phyloP scores from a whole-genome alignment of 805 yeast genomes.

The Myxozyma vanderwaltii region DNA sequence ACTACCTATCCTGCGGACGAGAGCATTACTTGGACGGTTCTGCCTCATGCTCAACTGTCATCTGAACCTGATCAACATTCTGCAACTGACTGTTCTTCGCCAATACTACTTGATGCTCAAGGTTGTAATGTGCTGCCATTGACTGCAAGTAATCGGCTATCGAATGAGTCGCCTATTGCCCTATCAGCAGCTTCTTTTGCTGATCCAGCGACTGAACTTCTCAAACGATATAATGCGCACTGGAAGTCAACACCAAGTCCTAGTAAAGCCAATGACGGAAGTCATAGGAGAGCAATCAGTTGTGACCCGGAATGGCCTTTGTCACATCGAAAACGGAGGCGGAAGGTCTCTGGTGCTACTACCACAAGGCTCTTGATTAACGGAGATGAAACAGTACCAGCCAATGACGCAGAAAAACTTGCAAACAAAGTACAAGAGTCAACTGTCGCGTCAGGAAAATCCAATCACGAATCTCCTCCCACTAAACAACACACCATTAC shows the following conservation, averaged over 20 bases:
- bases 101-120: background rate
- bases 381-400: background rate
- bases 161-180: background rate
- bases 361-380: too few species aligned
- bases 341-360: background rate
- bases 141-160: background rate
- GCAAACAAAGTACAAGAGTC: too few species aligned
- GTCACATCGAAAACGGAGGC: conserved; percentile 7
- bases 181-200: background rate
- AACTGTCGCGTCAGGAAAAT: too few species aligned
- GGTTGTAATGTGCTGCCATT: background rate
- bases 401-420: background rate
- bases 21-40: conserved; percentile 18
- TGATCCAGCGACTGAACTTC: conserved; percentile 29
- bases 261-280: background rate
- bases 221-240: conserved; percentile 21
- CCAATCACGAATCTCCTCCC: too few species aligned
- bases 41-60: conserved; percentile 17
- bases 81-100: background rate
- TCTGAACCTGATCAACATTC: conserved; percentile 17
- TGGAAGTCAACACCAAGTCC: background rate
- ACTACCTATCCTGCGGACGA: too few species aligned
- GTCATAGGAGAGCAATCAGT: conserved; percentile 13
- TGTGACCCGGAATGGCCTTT: conserved; percentile 31
- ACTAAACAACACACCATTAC: too few species aligned